A percentile compares a stretch with the other conserved stretches of the same genome.
These are phyloP conservation scores for Clarkia xantiana DNA, from an alignment of 345 rosid species.

Conservation along the genomic window DNA sequence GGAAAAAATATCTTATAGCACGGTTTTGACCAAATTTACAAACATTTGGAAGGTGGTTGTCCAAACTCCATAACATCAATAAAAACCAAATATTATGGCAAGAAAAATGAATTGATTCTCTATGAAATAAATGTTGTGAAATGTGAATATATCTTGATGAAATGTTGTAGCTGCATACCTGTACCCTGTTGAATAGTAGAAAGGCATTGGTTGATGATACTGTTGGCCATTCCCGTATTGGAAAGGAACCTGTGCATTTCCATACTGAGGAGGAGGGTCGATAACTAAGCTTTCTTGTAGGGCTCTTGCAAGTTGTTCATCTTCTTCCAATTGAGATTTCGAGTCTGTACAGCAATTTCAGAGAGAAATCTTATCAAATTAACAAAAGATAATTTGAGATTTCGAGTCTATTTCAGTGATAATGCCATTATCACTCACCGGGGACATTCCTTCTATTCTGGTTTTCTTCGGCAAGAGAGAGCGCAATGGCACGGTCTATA, in stretches of 20 bases:
- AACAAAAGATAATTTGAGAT: background rate
- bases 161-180: constrained; percentile 34
- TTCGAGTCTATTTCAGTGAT: background rate
- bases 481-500: constrained; percentile 68
- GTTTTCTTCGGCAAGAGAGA: constrained; percentile 63
- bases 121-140: too few species aligned
- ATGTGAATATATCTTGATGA: too few species aligned
- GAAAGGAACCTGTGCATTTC: constrained; percentile 15
- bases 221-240: constrained; percentile 22
- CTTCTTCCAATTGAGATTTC: constrained; percentile 52
- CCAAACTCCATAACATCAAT: too few species aligned
- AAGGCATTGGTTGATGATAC: constrained; percentile 32
- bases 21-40: background rate
- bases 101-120: too few species aligned
- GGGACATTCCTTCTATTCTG: constrained; percentile 20
- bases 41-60: background rate
- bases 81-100: too few species aligned
- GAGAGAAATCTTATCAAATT: constrained; percentile 12
- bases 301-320: constrained; percentile 90
- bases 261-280: constrained; percentile 39
- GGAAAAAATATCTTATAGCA: too few species aligned
- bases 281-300: constrained; percentile 66
- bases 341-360: constrained; percentile 26
- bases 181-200: constrained; percentile 47
- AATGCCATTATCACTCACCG: constrained; percentile 31